Evolutionary conservation across 352 stramenopile species (phyloP).

Genomic region (Phytopythium aichiense): DNA sequence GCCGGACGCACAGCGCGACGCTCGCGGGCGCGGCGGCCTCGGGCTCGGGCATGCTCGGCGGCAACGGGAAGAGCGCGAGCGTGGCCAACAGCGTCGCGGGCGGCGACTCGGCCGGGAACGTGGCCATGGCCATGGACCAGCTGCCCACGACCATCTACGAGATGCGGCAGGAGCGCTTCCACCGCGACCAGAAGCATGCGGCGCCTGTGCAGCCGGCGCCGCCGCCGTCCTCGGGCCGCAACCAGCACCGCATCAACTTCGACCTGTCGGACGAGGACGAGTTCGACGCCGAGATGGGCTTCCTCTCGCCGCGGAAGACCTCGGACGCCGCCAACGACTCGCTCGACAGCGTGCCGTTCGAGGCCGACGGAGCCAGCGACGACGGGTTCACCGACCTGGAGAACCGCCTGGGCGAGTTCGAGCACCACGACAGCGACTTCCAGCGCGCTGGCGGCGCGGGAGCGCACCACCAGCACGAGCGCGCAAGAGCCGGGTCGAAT

Average conservation of each 20-base stretch:
- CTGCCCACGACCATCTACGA: slow-evolving; percentile 55
- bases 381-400: slow-evolving; percentile 53
- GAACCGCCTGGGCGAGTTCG: slow-evolving; percentile 18
- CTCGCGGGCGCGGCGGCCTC: slow-evolving; percentile 15
- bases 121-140: slow-evolving; percentile 24
- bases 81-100: slow-evolving; percentile 19
- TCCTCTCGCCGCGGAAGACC: slow-evolving; percentile 23
- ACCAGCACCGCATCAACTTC: slow-evolving; percentile 58
- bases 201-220: slow-evolving; percentile 3
- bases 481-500: not conserved
- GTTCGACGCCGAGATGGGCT: slow-evolving; percentile 50
- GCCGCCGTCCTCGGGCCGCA: slow-evolving; percentile 40
- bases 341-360: slow-evolving; percentile 52
- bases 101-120: slow-evolving; percentile 1
- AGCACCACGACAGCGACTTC: not conserved
- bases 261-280: slow-evolving; percentile 32
- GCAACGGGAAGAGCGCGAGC: slow-evolving; percentile 22
- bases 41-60: slow-evolving; percentile 1
- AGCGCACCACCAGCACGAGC: not conserved
- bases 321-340: slow-evolving; percentile 24
- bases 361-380: slow-evolving; percentile 23
- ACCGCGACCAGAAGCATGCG: slow-evolving; percentile 10
- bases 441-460: not conserved
- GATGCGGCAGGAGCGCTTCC: slow-evolving; percentile 16
- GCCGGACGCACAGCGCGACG: slow-evolving; percentile 67